Evolutionary conservation across 441 rosid genomes (phyloP).

Genomic region (Aleurites moluccanus): DNA sequence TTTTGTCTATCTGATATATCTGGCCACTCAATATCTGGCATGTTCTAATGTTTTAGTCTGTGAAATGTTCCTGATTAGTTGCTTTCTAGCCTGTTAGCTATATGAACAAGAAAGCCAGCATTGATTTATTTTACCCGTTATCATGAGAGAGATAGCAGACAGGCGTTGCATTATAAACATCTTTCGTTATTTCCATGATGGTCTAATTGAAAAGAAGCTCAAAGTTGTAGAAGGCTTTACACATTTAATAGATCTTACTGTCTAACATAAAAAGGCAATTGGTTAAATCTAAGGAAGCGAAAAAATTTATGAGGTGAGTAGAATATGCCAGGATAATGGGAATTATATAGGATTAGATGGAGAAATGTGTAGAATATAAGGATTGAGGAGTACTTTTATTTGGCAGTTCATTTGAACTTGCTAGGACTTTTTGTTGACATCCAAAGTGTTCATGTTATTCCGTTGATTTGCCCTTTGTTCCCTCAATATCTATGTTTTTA

Average conservation of each 20-base stretch:
- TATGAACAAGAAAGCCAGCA: neutral
- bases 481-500: neutral
- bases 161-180: neutral
- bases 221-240: neutral
- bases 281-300: neutral
- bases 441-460: neutral
- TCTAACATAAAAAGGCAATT: neutral
- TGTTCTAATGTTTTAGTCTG: slow-evolving; percentile 1
- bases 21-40: neutral
- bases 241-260: neutral
- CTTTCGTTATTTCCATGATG: neutral
- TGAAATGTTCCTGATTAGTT: neutral
- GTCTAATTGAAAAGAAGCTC: neutral
- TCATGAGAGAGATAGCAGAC: neutral
- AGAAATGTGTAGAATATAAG: neutral
- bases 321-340: neutral
- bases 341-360: neutral
- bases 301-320: neutral
- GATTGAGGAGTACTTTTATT: neutral
- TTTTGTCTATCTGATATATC: neutral
- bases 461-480: neutral
- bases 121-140: neutral
- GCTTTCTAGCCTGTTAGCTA: neutral
- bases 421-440: neutral
- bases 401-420: neutral